These are phyloP conservation scores for Ceratocystis cacaofunesta DNA, from an alignment of 2,329 filamentous ascomycete genomes.

Conservation along the genomic window DNA sequence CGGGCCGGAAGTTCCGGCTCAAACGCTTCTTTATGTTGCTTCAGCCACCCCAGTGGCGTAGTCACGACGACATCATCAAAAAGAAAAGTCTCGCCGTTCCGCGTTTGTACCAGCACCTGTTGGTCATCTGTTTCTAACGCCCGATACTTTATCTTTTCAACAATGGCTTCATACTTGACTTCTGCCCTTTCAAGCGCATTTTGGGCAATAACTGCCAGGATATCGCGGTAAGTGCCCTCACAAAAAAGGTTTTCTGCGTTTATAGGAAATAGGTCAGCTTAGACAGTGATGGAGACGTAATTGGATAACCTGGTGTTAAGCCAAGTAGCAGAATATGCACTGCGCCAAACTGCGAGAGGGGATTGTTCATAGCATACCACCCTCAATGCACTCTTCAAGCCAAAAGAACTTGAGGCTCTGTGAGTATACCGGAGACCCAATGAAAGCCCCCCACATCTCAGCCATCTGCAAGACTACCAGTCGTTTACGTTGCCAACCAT, in stretches of 20 bases:
- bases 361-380: constrained; percentile 30
- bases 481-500: constrained; percentile 28
- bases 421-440: constrained; percentile 46
- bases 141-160: constrained; percentile 9
- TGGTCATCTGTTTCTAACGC: background rate
- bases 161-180: constrained; percentile 25
- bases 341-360: background rate
- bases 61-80: constrained; percentile 60
- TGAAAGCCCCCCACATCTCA: constrained; percentile 56
- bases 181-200: constrained; percentile 40
- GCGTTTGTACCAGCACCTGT: constrained; percentile 1
- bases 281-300: background rate
- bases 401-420: constrained; percentile 66
- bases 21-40: constrained; percentile 43
- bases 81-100: constrained; percentile 22
- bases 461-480: constrained; percentile 36
- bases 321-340: background rate
- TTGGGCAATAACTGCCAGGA: constrained; percentile 42
- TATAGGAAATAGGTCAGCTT: background rate
- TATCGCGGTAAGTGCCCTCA: constrained; percentile 42
- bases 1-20: constrained; percentile 42
- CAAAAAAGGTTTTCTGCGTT: constrained; percentile 43
- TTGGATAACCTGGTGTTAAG: background rate
- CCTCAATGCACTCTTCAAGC: constrained; percentile 64
- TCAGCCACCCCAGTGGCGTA: constrained; percentile 53